Conservation (phyloP, 768 basidiomycete genomes). For the Trametes sanguinea region DNA sequence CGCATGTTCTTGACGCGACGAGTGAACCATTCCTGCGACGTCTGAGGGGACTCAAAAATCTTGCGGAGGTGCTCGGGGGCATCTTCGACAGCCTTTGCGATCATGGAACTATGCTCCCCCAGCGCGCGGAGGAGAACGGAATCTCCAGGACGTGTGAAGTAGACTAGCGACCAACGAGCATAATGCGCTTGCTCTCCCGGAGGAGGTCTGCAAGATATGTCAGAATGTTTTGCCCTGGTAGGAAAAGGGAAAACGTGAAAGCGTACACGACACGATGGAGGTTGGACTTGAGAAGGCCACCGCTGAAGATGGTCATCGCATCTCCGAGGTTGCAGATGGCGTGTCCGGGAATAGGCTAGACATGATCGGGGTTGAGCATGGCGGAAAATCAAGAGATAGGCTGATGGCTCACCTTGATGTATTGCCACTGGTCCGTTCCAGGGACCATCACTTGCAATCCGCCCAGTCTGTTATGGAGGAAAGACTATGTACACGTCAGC, state of each 20-base stretch:
- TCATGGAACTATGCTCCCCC: not conserved
- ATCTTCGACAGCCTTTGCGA: not conserved
- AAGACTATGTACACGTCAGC: conserved; percentile 43
- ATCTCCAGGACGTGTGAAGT: conserved; percentile 64
- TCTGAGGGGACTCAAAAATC: not conserved
- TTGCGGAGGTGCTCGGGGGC: not conserved
- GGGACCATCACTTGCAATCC: conserved; percentile 67
- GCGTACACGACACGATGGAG: conserved; percentile 61
- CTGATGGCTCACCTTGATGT: conserved; percentile 50
- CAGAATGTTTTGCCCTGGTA: not conserved
- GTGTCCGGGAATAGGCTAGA: conserved; percentile 36
- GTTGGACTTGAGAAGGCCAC: conserved; percentile 65
- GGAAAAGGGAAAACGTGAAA: not conserved
- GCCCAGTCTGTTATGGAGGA: conserved; percentile 70
- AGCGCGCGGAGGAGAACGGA: not conserved
- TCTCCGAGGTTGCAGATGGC: conserved; percentile 48
- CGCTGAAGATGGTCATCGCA: conserved; percentile 60
- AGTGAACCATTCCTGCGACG: not conserved
- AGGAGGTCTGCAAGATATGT: conserved; percentile 37
- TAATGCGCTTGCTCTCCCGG: conserved; percentile 54
- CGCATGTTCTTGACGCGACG: conserved; percentile 40
- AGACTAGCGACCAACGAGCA: conserved; percentile 71
- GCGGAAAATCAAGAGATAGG: conserved; percentile 23
- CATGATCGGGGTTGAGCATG: not conserved
- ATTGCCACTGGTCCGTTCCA: conserved; percentile 40